Evolutionary conservation across 208 protist species (phyloP).

Genomic region (Vickermania ingenoplastis): DNA sequence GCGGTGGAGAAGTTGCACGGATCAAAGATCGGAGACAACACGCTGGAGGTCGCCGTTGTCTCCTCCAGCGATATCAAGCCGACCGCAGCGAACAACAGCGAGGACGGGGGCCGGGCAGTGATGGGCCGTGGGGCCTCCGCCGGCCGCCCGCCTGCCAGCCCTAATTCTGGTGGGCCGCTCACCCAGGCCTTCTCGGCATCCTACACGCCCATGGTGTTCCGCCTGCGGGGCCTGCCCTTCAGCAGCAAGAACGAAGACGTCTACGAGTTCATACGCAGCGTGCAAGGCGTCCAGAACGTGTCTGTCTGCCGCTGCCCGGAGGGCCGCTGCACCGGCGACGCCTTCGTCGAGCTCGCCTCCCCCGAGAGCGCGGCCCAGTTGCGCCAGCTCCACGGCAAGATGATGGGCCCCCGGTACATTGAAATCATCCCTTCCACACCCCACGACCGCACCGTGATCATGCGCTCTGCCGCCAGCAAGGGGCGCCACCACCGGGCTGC

Average conservation of each 20-base stretch:
- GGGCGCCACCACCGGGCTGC: slow-evolving; percentile 8
- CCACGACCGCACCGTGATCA: slow-evolving; percentile 33
- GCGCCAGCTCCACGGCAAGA: slow-evolving; percentile 23
- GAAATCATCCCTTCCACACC: slow-evolving; percentile 37
- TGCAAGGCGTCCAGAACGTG: slow-evolving; percentile 22
- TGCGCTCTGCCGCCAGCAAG: slow-evolving; percentile 23
- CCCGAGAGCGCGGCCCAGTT: slow-evolving; percentile 20
- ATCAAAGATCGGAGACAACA: neutral
- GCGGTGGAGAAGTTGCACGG: neutral
- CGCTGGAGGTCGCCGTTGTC: neutral
- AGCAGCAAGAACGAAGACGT: slow-evolving; percentile 38
- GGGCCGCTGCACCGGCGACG: slow-evolving; percentile 46
- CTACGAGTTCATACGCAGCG: slow-evolving; percentile 22
- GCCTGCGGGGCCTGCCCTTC: slow-evolving; percentile 69
- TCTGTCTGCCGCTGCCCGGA: slow-evolving; percentile 34
- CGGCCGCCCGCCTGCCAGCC: too few relatives aligned
- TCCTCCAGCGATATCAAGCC: neutral
- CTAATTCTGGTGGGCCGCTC: neutral
- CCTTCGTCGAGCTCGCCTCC: slow-evolving; percentile 47
- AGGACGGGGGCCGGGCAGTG: neutral
- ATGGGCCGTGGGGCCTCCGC: neutral
- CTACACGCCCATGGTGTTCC: neutral
- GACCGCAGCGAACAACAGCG: neutral
- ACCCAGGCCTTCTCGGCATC: slow-evolving; percentile 4
- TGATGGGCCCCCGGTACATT: slow-evolving; percentile 57